phyloP scores from a whole-genome alignment of 305 asterid genomes.

The Plantago rigida region DNA sequence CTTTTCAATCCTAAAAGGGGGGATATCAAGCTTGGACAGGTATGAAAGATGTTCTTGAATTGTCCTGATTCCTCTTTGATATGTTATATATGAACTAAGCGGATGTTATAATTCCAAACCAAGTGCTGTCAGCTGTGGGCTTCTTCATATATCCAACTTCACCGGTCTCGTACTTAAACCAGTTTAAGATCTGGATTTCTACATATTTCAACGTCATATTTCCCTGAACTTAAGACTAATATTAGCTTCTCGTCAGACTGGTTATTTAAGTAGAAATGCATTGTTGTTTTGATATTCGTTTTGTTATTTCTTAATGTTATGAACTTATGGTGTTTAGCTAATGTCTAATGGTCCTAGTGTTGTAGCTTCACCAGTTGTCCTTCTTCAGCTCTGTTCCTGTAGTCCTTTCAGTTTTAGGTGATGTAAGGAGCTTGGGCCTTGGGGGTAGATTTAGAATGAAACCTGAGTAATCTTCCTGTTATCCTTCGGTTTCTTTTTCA shows the following conservation, averaged over 20 bases:
- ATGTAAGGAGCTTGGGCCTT: neutral
- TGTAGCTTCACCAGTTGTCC: neutral
- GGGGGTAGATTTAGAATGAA: neutral
- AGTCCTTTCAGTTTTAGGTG: slow-evolving; percentile 3
- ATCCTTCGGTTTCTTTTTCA: slow-evolving; percentile 21
- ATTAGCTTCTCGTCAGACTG: slow-evolving; percentile 1
- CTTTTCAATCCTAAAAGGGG: slow-evolving; percentile 98
- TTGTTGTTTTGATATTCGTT: neutral
- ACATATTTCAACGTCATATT: neutral
- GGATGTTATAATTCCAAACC: neutral
- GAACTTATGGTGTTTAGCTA: neutral
- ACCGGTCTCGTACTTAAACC: neutral
- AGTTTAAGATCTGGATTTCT: neutral
- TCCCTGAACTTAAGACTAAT: neutral
- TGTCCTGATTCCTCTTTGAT: slow-evolving; percentile 20
- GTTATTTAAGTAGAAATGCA: neutral
- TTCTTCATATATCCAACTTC: neutral
- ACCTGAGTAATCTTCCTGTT: too few species aligned
- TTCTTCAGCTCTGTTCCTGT: neutral
- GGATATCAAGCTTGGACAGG: slow-evolving; percentile 97
- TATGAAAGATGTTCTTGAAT: slow-evolving; percentile 27
- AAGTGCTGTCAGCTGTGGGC: too few species aligned
- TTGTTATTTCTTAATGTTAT: neutral
- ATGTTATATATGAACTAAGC: slow-evolving; percentile 14
- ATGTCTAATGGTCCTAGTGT: neutral